Evolutionary conservation across 164 flowering plant genomes (phyloP), one percentile per base, ranked within the genome.

Genomic region (Vitis cinerea): DNA sequence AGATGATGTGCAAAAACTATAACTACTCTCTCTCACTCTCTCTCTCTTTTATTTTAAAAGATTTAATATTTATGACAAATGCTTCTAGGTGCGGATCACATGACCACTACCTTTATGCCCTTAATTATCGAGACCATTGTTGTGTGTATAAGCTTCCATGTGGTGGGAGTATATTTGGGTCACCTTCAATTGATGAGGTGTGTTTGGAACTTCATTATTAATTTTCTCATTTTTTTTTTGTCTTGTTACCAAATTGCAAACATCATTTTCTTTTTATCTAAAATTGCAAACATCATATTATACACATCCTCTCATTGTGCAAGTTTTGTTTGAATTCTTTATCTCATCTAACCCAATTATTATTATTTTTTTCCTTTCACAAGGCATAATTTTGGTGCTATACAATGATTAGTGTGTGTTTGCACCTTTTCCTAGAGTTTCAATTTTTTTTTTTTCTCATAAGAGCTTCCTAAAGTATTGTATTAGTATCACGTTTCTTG

Each of bases 71-170:
- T 55, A 14, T 69, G 30, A 69, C 10, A 69, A 57, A 3, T 83
- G 66, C 69, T 7, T 76, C 60, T 85, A 93, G 98, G 98, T 94
- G 97, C 75, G 99, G 99, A 66, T 90, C 97, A 29, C 80, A 94
- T 70, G 99, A 94, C 71, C 97, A 88, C 65, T 79, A 83, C 78
- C 70, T 94, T 5, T 94, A 94, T 85, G 97, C 90, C 66, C 84
- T 94, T 74, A 97, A 94, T 71, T 94, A 90, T 73, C 80, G 56
- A 73, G 77, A 75, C 10, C 84, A 87, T 61, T 61, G 73, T 61
- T 94, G 95, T 77, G 75, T 88, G 58, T 85, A 82, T 79, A 83
- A 72, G 66, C 75, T 87, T 73, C 74, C 83, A 59, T 94, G 99
- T 76, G 93, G 93, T 9, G 99, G 99, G 8, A 94, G 99, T 70